Base-by-base conservation (phyloP, 805 yeast species). In the Sugiyamaella smithiae region DNA sequence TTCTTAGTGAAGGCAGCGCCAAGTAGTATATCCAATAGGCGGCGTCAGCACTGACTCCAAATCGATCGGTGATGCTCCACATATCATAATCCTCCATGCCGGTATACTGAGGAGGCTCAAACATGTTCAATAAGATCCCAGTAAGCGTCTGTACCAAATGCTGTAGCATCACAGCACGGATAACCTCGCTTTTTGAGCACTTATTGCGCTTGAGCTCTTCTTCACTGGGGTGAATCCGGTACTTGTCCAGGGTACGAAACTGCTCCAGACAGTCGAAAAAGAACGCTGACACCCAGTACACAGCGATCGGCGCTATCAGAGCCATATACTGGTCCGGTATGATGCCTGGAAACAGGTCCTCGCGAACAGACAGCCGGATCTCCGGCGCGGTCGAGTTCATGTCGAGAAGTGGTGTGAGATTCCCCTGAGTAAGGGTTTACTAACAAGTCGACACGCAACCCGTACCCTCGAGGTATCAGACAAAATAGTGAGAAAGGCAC, bases 151-250 rank as follows among this genome's bases (percentile, higher is more conserved):
- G 99, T 49, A 91, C 76, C 11, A 82, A 51, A 65, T 93, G 99
- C 71, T 93, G 98, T 26, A 85, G 57, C 5, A 88, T 59, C 40
- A 93, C 99, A 56, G 90, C 97, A 52, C 78, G 71, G 14, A 93
- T 59, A 8, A 93, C 98, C 40, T 84, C 85, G 3, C 60, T 45
- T 47, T 81, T 67, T 0, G 86, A 62, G 5, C 88, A 97, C 62
- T 80, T 86, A 66, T 93, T 93, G 56, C 93, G 78, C 44, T 77
- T 64, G 26, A 73, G 59, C 49, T 88, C 88, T 64, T 91, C 98
- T 58, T 85, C 95, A 32, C 90, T 82, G 17, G 98, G 90, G 66
- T 93, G 99, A 45, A 93, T 88, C 57, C 98, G 76, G 69, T 87
- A 88, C 63, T 76, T 72, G 60, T 87, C 96, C 38, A 90, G 88